Evolutionary conservation across 2,329 filamentous ascomycete species (phyloP), one percentile per base, ranked within the genome.

Genomic region (Trichoderma atroviride): DNA sequence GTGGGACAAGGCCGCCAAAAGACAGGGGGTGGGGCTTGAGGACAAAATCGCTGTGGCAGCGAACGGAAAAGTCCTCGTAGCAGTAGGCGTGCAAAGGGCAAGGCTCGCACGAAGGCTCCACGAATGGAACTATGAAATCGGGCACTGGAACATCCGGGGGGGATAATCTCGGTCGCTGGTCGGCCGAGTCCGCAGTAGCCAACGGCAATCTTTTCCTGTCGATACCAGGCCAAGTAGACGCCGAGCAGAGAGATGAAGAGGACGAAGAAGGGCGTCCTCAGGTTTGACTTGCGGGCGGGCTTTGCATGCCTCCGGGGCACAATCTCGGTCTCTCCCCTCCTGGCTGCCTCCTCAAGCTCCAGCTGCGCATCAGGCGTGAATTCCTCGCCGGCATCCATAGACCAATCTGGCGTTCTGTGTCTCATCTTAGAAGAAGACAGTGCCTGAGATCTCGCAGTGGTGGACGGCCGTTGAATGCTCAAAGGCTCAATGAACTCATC

Each of bases 191-290:
- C 94, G 78, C 96, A 99, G 77, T 97, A 99, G 40, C 96, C 96
- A 24, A 98, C 93, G 19, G 93, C 91, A n/a, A 97, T 84, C 84
- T 98, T 98, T 80, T 99, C 96, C 77, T 97, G 93, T 60, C 95
- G 87, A 83, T 94, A 99, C 87, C 94, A 96, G 10, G 88, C 88
- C 35, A 86, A 91, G 72, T 97, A 93, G 0, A 91, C 89, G 37
- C 87, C 87, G 7, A 96, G 79, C 11, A 96, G 81, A 0, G 91
- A 89, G 24, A 92, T 77, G 3, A 95, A 78, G 2, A 97, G 83
- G 6, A 94, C 87, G 78, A 89, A 88, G 2, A 95, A 84, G 19
- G 93, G 90, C 0, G 88, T 88, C 70, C 87, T 87, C 37, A 89
- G 81, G 29, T 85, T 84, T 10, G 83, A 79, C 69, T 83, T 83